Conservation (phyloP, 2,329 filamentous ascomycete species). For the Trichoderma polysporum region DNA sequence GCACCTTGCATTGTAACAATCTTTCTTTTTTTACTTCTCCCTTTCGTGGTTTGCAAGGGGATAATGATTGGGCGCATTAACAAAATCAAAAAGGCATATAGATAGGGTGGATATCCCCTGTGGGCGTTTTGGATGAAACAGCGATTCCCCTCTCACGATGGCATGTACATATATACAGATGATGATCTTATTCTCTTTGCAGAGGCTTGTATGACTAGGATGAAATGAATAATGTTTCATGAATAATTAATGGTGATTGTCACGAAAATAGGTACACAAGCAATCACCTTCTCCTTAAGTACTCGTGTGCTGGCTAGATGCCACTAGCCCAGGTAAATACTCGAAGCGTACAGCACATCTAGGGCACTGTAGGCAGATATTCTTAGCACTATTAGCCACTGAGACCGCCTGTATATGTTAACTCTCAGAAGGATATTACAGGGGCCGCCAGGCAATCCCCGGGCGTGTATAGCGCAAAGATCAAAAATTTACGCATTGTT, state of each 20-base stretch:
- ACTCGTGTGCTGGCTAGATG: too few species aligned
- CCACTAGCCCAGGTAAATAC: too few species aligned
- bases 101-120: background rate
- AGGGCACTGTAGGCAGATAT: background rate
- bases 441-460: background rate
- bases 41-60: background rate
- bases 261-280: background rate
- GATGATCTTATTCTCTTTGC: background rate
- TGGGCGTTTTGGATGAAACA: slow-evolving; percentile 3
- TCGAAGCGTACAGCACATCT: background rate
- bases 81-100: background rate
- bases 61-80: background rate
- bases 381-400: background rate
- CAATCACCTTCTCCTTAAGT: background rate
- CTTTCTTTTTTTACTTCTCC: background rate
- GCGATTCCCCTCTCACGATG: slow-evolving; percentile 9
- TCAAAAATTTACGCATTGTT: too few species aligned
- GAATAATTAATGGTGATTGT: background rate
- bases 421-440: too few species aligned
- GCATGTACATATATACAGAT: background rate
- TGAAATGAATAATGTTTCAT: background rate
- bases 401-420: too few species aligned
- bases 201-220: background rate
- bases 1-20: background rate
- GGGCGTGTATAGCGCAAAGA: background rate